Conservation (phyloP, 208 protist genomes). For the Leishmania tarentolae region DNA sequence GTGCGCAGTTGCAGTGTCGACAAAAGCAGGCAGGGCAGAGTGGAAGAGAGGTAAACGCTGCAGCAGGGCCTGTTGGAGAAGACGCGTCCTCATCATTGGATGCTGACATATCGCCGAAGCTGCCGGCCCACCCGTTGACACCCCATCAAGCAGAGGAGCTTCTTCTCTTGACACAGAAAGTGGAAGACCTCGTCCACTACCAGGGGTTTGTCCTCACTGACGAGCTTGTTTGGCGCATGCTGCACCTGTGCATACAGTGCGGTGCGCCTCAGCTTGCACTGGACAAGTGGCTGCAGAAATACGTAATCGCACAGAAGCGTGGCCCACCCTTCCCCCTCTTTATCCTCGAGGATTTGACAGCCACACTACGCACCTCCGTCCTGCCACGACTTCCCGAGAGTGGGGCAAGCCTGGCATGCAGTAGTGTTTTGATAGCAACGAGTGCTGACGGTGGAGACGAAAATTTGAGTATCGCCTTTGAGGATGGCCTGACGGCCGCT, state of each 20-base stretch:
- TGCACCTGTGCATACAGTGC: constrained; percentile 53
- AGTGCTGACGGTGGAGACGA: not conserved
- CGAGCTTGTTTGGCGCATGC: constrained; percentile 58
- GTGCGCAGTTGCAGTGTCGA: constrained; percentile 20
- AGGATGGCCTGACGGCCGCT: constrained; percentile 20
- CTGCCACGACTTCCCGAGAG: constrained; percentile 39
- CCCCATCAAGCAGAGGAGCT: constrained; percentile 54
- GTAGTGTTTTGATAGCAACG: constrained; percentile 13
- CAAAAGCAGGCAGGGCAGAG: constrained; percentile 9
- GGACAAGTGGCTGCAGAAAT: constrained; percentile 32
- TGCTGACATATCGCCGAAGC: not conserved
- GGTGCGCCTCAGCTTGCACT: constrained; percentile 46
- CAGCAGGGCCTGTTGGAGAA: not conserved
- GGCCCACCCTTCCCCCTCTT: constrained; percentile 45
- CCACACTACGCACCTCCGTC: constrained; percentile 23
- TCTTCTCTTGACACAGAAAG: constrained; percentile 46
- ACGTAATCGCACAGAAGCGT: constrained; percentile 37
- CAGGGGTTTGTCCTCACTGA: constrained; percentile 73
- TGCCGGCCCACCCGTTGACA: constrained; percentile 30
- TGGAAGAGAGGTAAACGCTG: not conserved
- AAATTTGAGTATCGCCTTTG: constrained; percentile 1
- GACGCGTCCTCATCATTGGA: not conserved
- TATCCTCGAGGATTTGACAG: constrained; percentile 32
- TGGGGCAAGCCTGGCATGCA: constrained; percentile 13
- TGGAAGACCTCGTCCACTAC: constrained; percentile 39